Conservation (phyloP, 345 rosid genomes). For the Boechera divaricarpa region DNA sequence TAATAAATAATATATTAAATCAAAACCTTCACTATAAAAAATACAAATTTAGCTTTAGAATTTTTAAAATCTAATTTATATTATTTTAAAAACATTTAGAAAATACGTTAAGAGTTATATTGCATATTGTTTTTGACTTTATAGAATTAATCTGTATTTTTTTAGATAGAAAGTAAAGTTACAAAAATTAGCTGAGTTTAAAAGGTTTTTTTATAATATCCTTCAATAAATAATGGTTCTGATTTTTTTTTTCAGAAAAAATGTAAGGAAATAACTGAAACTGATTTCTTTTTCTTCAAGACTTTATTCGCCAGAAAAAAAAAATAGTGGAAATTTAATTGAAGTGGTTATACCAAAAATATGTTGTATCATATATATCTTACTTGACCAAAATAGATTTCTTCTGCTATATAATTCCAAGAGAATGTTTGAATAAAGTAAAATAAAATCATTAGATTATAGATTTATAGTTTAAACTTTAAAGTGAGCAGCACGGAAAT, state of each 20-base stretch:
- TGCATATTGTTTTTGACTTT: too few species aligned
- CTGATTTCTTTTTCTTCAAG: not conserved
- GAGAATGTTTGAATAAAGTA: not conserved
- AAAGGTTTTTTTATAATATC: too few species aligned
- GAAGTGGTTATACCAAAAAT: constrained; percentile 27
- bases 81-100: too few species aligned
- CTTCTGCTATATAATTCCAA: not conserved
- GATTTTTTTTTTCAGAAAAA: constrained; percentile 5
- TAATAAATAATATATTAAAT: too few species aligned
- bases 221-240: not conserved
- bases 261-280: constrained; percentile 19
- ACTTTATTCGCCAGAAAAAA: not conserved
- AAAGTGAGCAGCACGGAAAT: constrained; percentile 2
- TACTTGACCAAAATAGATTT: constrained; percentile 14
- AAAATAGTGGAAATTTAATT: not conserved
- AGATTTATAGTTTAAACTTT: not conserved
- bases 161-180: too few species aligned
- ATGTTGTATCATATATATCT: constrained; percentile 28
- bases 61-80: too few species aligned
- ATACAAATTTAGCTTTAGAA: too few species aligned
- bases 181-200: too few species aligned
- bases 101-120: too few species aligned
- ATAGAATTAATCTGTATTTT: too few species aligned
- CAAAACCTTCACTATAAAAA: too few species aligned
- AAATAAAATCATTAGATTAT: not conserved